phyloP scores from a whole-genome alignment of 345 rosid genomes.

The Arabidopsis arenosa region DNA sequence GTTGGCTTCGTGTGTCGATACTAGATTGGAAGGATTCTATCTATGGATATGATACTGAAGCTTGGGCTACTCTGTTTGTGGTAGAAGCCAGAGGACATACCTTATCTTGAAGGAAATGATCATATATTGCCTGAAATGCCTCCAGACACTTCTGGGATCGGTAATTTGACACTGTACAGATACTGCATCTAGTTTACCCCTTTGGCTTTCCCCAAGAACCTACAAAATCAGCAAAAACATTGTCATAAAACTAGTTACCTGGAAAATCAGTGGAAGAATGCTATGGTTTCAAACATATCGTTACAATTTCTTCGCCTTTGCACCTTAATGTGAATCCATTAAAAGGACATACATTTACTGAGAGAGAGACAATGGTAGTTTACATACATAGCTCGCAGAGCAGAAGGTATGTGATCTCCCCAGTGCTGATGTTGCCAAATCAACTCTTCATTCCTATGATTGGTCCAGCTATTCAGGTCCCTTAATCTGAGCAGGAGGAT shows the following conservation, averaged over 20 bases:
- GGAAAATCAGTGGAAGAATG: neutral
- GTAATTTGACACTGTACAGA: neutral
- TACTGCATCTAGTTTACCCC: neutral
- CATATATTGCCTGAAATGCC: neutral
- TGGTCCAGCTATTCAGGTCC: neutral
- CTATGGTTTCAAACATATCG: neutral
- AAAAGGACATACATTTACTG: neutral
- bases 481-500: neutral
- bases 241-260: neutral
- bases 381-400: too few species aligned
- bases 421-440: neutral
- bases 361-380: neutral
- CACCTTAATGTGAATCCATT: neutral
- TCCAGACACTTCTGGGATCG: neutral
- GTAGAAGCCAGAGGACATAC: slow-evolving; percentile 3
- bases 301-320: neutral
- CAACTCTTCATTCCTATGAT: neutral
- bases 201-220: neutral
- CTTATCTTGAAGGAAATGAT: neutral
- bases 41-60: neutral
- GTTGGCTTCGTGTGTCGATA: neutral
- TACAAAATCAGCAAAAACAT: neutral
- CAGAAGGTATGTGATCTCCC: too few species aligned
- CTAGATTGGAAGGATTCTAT: neutral
- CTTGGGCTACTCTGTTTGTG: neutral